Evolutionary conservation across 345 rosid genomes (phyloP).

Genomic region (Sisymbrium altissimum): DNA sequence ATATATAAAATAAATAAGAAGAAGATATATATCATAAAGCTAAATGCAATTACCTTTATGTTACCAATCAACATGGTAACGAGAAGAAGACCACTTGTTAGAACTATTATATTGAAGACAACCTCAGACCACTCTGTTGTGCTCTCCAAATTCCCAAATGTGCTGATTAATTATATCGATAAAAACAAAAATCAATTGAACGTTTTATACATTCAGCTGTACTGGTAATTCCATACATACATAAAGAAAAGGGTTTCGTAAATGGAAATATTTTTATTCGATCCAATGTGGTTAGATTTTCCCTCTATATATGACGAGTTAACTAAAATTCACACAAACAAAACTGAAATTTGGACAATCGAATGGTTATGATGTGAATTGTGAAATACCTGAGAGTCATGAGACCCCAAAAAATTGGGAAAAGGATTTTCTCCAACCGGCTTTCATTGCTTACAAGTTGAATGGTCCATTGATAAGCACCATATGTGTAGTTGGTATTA

Average conservation of each 20-base stretch:
- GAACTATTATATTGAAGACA: slow-evolving; percentile 88
- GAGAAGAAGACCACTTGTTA: slow-evolving; percentile 85
- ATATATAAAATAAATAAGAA: background rate
- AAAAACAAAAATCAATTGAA: background rate
- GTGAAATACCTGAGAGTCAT: slow-evolving; percentile 83
- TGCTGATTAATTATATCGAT: slow-evolving; percentile 40
- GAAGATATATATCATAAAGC: background rate
- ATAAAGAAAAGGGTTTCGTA: background rate
- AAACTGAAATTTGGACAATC: background rate
- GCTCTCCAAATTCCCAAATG: slow-evolving; percentile 91
- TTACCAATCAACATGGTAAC: slow-evolving; percentile 98
- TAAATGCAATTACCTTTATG: slow-evolving; percentile 60
- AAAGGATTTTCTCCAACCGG: slow-evolving; percentile 83
- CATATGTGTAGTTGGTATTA: slow-evolving; percentile 62
- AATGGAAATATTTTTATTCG: background rate
- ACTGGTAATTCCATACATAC: background rate
- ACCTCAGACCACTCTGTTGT: slow-evolving; percentile 97
- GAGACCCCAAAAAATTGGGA: slow-evolving; percentile 95
- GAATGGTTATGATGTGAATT: background rate
- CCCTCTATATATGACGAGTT: background rate
- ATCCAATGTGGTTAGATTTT: background rate
- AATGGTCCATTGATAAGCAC: slow-evolving; percentile 90
- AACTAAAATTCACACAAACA: background rate
- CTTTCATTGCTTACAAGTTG: slow-evolving; percentile 74
- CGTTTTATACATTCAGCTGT: background rate